Percentiles rank a stretch among this genome's conserved stretches.
Conservation (phyloP, 129 eudicot genomes). For the Arctium minus region DNA sequence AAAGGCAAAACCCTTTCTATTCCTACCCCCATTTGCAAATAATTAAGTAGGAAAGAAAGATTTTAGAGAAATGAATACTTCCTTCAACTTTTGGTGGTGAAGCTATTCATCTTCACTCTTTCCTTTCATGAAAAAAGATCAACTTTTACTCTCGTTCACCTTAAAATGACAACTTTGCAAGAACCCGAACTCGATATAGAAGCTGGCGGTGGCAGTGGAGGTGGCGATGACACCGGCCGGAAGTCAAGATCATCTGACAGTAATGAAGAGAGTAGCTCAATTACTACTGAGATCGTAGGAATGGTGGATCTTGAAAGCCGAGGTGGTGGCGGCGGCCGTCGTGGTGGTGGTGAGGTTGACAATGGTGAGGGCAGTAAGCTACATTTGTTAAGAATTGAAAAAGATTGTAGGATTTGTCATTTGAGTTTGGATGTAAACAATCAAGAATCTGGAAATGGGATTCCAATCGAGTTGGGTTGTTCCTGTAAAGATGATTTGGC, state of each 20-base stretch:
- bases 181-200: slow-evolving; percentile 37
- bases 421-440: slow-evolving; percentile 57
- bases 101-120: background rate
- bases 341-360: slow-evolving; percentile 5
- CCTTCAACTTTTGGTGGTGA: background rate
- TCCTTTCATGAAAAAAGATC: slow-evolving; percentile 32
- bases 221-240: background rate
- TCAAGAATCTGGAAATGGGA: slow-evolving; percentile 51
- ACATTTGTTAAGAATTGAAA: slow-evolving; percentile 41
- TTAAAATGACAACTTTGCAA: slow-evolving; percentile 21
- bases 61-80: background rate
- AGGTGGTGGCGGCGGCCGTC: too few species aligned
- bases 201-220: slow-evolving; percentile 1
- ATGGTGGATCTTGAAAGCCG: slow-evolving; percentile 41
- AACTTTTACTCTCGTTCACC: slow-evolving; percentile 10
- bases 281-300: slow-evolving; percentile 27
- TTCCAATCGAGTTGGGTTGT: slow-evolving; percentile 76
- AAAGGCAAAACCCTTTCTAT: slow-evolving; percentile 5
- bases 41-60: background rate
- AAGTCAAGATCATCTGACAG: background rate
- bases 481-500: slow-evolving; percentile 85
- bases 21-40: background rate
- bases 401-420: slow-evolving; percentile 83
- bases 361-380: slow-evolving; percentile 16
- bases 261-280: background rate